Evolutionary conservation across 352 stramenopile genomes (phyloP).

Genomic region (Globisporangium nunn): DNA sequence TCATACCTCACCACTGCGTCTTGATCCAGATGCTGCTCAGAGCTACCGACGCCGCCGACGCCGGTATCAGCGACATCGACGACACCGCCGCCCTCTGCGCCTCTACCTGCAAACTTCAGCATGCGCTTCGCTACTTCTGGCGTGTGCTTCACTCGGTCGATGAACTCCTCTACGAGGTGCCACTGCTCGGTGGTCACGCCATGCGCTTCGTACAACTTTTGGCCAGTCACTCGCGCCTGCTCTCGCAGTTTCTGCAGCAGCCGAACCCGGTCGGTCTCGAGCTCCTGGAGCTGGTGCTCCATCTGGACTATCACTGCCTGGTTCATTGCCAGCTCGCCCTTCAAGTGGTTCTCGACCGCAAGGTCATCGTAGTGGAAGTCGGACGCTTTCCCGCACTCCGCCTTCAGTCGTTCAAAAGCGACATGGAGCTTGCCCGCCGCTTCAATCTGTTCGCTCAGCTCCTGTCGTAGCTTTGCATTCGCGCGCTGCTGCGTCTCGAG

Average conservation of each 20-base stretch:
- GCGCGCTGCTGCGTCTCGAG: slow-evolving; percentile 48
- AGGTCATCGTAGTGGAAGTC: slow-evolving; percentile 62
- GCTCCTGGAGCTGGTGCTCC: slow-evolving; percentile 53
- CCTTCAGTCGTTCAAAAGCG: slow-evolving; percentile 56
- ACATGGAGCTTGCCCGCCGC: slow-evolving; percentile 43
- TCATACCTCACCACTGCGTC: slow-evolving; percentile 12
- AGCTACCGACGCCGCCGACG: slow-evolving; percentile 4
- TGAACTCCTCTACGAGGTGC: slow-evolving; percentile 55
- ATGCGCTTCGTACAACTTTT: slow-evolving; percentile 49
- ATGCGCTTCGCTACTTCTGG: slow-evolving; percentile 44
- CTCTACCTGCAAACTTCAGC: slow-evolving; percentile 5
- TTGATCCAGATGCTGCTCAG: slow-evolving; percentile 3
- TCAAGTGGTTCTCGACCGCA: slow-evolving; percentile 35
- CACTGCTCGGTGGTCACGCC: slow-evolving; percentile 52
- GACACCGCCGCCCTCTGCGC: no score
- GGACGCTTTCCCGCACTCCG: slow-evolving; percentile 31
- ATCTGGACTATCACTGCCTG: slow-evolving; percentile 49
- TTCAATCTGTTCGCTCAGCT: slow-evolving; percentile 58
- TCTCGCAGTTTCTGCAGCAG: slow-evolving; percentile 52
- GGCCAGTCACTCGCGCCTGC: slow-evolving; percentile 36
- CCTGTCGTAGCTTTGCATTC: slow-evolving; percentile 49
- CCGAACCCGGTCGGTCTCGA: slow-evolving; percentile 52
- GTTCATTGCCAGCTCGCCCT: slow-evolving; percentile 51
- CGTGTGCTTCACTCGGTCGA: slow-evolving; percentile 51
- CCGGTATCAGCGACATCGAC: slow-evolving; percentile 2